Percentiles rank a stretch among this genome's conserved stretches.
Evolutionary conservation across 306 rosid species (phyloP).

Genomic region (Quercus wislizeni): DNA sequence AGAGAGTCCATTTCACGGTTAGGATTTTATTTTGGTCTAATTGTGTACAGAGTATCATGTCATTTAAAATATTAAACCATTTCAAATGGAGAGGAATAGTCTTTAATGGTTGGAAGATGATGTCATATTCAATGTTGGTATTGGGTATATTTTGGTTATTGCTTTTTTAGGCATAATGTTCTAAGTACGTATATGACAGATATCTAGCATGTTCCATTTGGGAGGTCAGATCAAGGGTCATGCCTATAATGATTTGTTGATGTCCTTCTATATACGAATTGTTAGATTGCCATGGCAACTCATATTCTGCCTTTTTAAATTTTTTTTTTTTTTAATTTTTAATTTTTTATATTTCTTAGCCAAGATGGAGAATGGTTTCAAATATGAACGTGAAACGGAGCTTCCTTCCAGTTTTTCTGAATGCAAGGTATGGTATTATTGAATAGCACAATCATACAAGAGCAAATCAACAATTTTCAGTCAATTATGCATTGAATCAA

Average conservation of each 20-base stretch:
- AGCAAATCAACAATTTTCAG: not conserved
- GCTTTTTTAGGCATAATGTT: not conserved
- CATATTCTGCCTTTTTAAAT: not conserved
- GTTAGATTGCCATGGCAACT: not conserved
- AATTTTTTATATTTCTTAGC: not conserved
- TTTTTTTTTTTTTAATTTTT: not conserved
- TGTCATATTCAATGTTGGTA: not conserved
- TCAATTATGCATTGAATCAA: not conserved
- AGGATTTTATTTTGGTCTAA: no score
- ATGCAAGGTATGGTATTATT: not conserved
- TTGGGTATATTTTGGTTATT: no score
- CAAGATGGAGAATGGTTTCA: not conserved
- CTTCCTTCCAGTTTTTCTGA: not conserved
- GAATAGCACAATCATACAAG: not conserved
- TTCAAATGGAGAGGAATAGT: no score
- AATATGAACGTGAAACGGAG: not conserved
- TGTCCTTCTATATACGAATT: not conserved
- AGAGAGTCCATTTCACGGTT: no score
- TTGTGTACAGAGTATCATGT: no score
- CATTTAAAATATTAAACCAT: no score
- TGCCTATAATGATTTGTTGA: not conserved
- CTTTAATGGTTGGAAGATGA: not conserved
- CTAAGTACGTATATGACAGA: not conserved
- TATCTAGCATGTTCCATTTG: not conserved
- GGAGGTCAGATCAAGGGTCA: not conserved